A percentile compares a stretch with the other conserved stretches of the same genome.
Conservation (phyloP, 768 basidiomycete species). For the Naganishia randhawae region DNA sequence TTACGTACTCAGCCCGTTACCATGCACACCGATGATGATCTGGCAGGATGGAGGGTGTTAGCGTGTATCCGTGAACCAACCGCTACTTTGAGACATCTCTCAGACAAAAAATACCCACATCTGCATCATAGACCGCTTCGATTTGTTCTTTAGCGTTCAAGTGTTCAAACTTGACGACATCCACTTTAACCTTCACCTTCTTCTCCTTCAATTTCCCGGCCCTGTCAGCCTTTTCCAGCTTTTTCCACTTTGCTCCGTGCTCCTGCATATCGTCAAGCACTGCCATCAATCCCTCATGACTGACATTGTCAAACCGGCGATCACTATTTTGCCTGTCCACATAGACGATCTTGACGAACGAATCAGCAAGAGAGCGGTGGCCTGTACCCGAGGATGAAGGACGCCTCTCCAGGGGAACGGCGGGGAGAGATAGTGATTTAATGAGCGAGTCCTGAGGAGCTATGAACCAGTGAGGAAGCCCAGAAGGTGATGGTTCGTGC, state of each 20-base stretch:
- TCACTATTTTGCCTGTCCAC: constrained; percentile 63
- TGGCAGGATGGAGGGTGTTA: constrained; percentile 4
- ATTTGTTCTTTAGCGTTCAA: constrained; percentile 35
- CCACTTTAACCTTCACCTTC: constrained; percentile 21
- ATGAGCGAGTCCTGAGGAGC: constrained; percentile 23
- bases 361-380: constrained; percentile 1
- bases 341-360: constrained; percentile 58
- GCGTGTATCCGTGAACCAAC: not conserved
- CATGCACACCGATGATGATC: constrained; percentile 39
- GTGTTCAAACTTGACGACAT: constrained; percentile 33
- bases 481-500: constrained; percentile 27
- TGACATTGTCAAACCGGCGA: constrained; percentile 53
- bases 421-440: not conserved
- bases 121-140: constrained; percentile 32
- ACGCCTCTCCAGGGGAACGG: constrained; percentile 25
- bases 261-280: constrained; percentile 54
- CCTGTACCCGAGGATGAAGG: constrained; percentile 20
- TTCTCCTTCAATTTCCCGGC: constrained; percentile 25
- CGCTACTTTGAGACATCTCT: not conserved
- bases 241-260: constrained; percentile 60
- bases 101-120: constrained; percentile 27
- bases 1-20: constrained; percentile 34
- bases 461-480: constrained; percentile 18
- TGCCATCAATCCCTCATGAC: constrained; percentile 59
- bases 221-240: not conserved